Evolutionary conservation across 495 filamentous ascomycete genomes (phyloP).

Genomic region (Neurospora terricola): DNA sequence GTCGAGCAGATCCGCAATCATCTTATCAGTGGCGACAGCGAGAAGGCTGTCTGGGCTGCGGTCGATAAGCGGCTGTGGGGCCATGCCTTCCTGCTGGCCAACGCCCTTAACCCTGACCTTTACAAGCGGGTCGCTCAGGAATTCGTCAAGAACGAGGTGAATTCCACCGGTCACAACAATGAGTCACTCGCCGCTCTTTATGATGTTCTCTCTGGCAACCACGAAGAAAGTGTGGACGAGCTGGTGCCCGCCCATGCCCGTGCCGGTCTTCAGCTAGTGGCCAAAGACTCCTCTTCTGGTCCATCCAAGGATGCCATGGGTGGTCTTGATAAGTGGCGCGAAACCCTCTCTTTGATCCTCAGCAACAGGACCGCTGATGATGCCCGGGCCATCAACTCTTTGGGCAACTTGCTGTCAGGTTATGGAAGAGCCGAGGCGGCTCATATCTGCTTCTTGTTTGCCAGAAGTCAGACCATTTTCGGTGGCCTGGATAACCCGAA

Average conservation of each 20-base stretch:
- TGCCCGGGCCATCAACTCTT: conserved; percentile 59
- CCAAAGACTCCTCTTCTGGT: conserved; percentile 50
- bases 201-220: conserved; percentile 85
- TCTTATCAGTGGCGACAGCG: conserved; percentile 70
- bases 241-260: conserved; percentile 91
- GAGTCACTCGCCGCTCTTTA: conserved; percentile 86
- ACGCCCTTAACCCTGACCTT: conserved; percentile 53
- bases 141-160: conserved; percentile 87
- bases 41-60: conserved; percentile 88
- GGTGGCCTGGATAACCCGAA: conserved; percentile 77
- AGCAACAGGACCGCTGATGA: conserved; percentile 81
- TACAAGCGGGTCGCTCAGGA: conserved; percentile 93
- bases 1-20: conserved; percentile 59
- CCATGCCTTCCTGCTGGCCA: conserved; percentile 87
- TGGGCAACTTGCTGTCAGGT: conserved; percentile 73
- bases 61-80: conserved; percentile 94
- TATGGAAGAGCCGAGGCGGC: conserved; percentile 88
- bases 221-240: conserved; percentile 90
- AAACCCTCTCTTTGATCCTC: conserved; percentile 75
- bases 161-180: conserved; percentile 60
- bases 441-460: conserved; percentile 69
- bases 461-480: conserved; percentile 49
- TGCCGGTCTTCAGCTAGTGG: conserved; percentile 83
- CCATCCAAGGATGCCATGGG: conserved; percentile 63
- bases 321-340: conserved; percentile 86